These are phyloP conservation scores for Tolypocladium paradoxum DNA, from an alignment of 2,329 filamentous ascomycete genomes.

Conservation along the genomic window DNA sequence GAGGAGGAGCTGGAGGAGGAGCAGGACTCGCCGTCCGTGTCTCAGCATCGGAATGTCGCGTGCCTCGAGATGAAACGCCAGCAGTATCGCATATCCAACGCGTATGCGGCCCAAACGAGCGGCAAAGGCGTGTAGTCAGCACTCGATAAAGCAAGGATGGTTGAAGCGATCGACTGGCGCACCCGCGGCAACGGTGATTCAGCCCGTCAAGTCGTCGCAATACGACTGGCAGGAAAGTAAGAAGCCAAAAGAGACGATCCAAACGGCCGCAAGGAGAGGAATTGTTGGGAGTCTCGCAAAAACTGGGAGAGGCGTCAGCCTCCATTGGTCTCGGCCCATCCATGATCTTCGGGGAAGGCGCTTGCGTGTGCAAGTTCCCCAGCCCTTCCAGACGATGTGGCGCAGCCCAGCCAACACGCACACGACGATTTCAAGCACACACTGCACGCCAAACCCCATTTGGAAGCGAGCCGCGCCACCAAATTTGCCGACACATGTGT, in stretches of 20 bases:
- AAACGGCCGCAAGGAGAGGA: not conserved
- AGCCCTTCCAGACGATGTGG: not conserved
- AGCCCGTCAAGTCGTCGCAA: not conserved
- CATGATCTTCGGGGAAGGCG: not conserved
- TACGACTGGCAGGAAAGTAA: not conserved
- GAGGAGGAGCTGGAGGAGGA: conserved; percentile 6
- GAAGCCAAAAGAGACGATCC: not conserved
- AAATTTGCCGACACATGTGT: too few relatives aligned
- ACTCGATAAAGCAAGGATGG: not conserved
- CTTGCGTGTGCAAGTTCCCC: not conserved
- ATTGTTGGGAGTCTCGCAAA: not conserved
- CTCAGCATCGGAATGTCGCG: conserved; percentile 13
- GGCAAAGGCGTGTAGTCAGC: not conserved
- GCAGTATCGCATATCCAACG: not conserved
- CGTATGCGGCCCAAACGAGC: not conserved
- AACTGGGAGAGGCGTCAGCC: not conserved
- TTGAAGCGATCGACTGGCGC: not conserved
- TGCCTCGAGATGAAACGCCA: not conserved
- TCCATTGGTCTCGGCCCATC: not conserved
- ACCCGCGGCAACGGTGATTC: not conserved
- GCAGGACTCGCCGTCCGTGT: not conserved
- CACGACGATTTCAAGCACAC: too few relatives aligned
- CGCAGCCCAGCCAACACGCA: not conserved
- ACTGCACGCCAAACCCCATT: too few relatives aligned
- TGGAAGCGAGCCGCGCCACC: too few relatives aligned